Conservation (phyloP, 2,329 filamentous ascomycete genomes). For the Hymenotorrendiella dingleyae region DNA sequence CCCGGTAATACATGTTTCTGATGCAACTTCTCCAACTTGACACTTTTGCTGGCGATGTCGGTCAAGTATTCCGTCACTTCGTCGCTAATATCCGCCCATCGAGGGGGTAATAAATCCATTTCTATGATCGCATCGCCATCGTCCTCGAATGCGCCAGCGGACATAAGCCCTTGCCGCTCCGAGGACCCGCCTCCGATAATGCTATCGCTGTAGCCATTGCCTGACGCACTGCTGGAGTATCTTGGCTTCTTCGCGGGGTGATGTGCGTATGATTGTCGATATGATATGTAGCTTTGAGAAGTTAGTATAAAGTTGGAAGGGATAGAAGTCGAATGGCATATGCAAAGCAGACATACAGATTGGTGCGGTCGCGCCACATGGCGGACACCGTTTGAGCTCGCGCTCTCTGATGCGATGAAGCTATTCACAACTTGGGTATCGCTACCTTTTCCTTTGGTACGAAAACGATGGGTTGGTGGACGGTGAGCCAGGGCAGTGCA, state of each 20-base stretch:
- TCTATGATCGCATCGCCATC: conserved; percentile 95
- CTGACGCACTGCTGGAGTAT: conserved; percentile 39
- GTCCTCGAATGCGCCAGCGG: conserved; percentile 68
- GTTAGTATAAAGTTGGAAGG: conserved; percentile 23
- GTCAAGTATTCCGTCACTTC: conserved; percentile 80
- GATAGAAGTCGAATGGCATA: conserved; percentile 10
- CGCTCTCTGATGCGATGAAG: conserved; percentile 8
- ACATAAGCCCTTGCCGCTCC: conserved; percentile 78
- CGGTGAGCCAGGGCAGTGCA: conserved; percentile 7
- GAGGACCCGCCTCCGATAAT: conserved; percentile 47
- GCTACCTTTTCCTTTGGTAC: background rate
- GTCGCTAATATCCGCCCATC: conserved; percentile 93
- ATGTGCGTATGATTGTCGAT: conserved; percentile 96
- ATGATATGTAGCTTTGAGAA: conserved; percentile 79
- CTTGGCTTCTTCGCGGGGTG: conserved; percentile 82
- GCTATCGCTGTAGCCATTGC: conserved; percentile 55
- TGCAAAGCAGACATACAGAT: conserved; percentile 61
- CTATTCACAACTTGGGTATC: background rate
- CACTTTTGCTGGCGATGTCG: conserved; percentile 75
- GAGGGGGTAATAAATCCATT: conserved; percentile 92
- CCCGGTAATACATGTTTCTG: conserved; percentile 95
- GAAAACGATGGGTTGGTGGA: background rate
- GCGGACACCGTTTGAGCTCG: conserved; percentile 37
- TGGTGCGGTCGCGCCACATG: conserved; percentile 99
- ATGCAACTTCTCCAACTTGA: conserved; percentile 83